These are phyloP conservation scores for Acanthamoeba triangularis DNA, from an alignment of 208 protist genomes.

Conservation along the genomic window DNA sequence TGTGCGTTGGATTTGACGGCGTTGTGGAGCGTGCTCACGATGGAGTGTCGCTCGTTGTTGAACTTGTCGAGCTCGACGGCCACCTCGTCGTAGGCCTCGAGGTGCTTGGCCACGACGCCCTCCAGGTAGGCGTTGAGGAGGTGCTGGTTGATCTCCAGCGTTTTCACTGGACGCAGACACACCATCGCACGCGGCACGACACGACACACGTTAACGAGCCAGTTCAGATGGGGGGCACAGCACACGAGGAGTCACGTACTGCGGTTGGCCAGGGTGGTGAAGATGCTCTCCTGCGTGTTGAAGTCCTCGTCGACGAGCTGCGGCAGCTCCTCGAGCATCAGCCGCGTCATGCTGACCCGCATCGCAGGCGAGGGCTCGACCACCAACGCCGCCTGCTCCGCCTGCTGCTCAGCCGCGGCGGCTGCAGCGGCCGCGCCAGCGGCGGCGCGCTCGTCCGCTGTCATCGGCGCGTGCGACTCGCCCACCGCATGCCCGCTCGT, in stretches of 20 bases:
- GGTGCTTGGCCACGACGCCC: neutral
- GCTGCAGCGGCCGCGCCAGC: neutral
- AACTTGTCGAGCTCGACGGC: slow-evolving; percentile 4
- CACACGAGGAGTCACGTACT: neutral
- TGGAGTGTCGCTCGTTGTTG: neutral
- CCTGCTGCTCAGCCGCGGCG: neutral
- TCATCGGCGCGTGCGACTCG: no score
- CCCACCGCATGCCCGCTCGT: neutral
- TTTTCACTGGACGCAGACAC: neutral
- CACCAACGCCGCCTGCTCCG: neutral
- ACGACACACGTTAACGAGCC: no score
- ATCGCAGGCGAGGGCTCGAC: no score
- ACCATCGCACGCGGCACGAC: neutral
- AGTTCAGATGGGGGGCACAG: neutral
- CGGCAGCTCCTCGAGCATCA: neutral
- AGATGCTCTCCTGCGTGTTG: slow-evolving; percentile 14
- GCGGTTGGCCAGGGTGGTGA: slow-evolving; percentile 31
- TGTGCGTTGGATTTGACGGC: neutral
- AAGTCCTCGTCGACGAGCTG: slow-evolving; percentile 4
- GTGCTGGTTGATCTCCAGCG: slow-evolving; percentile 18
- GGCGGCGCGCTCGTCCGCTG: neutral
- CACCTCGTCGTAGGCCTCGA: slow-evolving; percentile 8
- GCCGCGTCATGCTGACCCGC: neutral
- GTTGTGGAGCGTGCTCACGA: neutral
- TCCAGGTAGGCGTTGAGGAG: slow-evolving; percentile 27